A percentile compares a stretch with the other conserved stretches of the same genome.
Evolutionary conservation across 768 basidiomycete genomes (phyloP).

Genomic region (Auriscalpium orientale): DNA sequence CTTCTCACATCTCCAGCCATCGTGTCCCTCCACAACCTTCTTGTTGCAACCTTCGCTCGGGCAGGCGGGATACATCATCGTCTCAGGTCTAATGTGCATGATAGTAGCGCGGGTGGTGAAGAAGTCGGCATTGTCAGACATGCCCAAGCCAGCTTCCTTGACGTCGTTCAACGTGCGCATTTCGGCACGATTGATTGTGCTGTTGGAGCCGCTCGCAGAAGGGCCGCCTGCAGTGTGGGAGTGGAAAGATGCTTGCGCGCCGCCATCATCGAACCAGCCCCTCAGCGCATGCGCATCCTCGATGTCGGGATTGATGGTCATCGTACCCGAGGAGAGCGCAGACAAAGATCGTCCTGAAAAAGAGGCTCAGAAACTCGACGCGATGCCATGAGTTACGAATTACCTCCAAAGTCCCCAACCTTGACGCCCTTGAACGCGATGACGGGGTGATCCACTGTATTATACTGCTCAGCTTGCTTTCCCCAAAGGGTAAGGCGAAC

Average conservation of each 20-base stretch:
- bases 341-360: slow-evolving; percentile 71
- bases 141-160: slow-evolving; percentile 68
- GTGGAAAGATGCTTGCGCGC: slow-evolving; percentile 57
- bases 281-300: slow-evolving; percentile 77
- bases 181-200: slow-evolving; percentile 61
- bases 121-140: slow-evolving; percentile 68
- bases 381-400: slow-evolving; percentile 9
- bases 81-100: slow-evolving; percentile 80
- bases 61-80: slow-evolving; percentile 85
- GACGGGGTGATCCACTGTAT: slow-evolving; percentile 52
- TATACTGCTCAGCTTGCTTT: slow-evolving; percentile 81
- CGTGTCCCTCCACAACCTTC: slow-evolving; percentile 69
- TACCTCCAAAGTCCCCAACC: slow-evolving; percentile 87
- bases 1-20: slow-evolving; percentile 89
- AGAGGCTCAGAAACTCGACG: slow-evolving; percentile 7
- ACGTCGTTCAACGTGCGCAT: slow-evolving; percentile 69
- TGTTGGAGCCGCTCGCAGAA: slow-evolving; percentile 27
- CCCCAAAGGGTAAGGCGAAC: slow-evolving; percentile 93
- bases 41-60: slow-evolving; percentile 76
- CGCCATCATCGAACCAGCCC: slow-evolving; percentile 86
- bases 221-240: slow-evolving; percentile 48
- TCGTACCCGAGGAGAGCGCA: slow-evolving; percentile 70
- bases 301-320: slow-evolving; percentile 89
- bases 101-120: slow-evolving; percentile 80
- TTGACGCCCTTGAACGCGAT: slow-evolving; percentile 92